Evolutionary conservation across 805 yeast genomes (phyloP), one percentile per base, ranked within the genome.

Genomic region (Myxozyma neotropica): DNA sequence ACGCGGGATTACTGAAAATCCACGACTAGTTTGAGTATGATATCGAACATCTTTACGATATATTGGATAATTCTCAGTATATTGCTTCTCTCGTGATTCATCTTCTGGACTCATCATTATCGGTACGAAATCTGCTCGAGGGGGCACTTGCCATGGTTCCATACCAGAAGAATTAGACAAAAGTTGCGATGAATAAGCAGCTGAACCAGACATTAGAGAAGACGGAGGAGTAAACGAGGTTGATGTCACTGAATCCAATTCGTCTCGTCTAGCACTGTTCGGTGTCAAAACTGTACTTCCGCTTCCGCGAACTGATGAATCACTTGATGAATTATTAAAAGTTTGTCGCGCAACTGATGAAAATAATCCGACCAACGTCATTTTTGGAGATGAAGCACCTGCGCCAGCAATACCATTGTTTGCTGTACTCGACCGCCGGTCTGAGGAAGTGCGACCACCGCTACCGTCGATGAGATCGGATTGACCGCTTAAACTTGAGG

Each of bases 41-140:
- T 79, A 80, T 45, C 83, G 83, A 51, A 79, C 77, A 51, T 82
- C 78, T 62, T 82, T 85, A 59, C 96, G 79, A 70, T 87, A 88
- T 56, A 84, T 82, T 0, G 97, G 97, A 73, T 89, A 91, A 67
- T 93, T 89, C 67, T 85, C 87, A 4, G 86, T 84, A 71, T 85
- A 89, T 54, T 84, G 78, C 55, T 81, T 78, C 69, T 89, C 96
- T 63, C 85, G 83, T 49, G 69, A 69, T 21, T 71, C 65, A 45
- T 66, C 68, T 23, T 61, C 66, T 12, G 65, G 55, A 12, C 47
- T 36, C 48, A 61, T 55, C 46, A 62, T 29, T 17, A 59, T 33
- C 39, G 58, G 64, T 13, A 44, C 50, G 29, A 53, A 57, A 15
- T 49, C 58, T 8, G 40, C 4, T 3, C 51, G 53, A 6, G 36